Evolutionary conservation across 2,329 filamentous ascomycete genomes (phyloP), one percentile per base, ranked within the genome.

Genomic region (Trichoderma endophyticum): DNA sequence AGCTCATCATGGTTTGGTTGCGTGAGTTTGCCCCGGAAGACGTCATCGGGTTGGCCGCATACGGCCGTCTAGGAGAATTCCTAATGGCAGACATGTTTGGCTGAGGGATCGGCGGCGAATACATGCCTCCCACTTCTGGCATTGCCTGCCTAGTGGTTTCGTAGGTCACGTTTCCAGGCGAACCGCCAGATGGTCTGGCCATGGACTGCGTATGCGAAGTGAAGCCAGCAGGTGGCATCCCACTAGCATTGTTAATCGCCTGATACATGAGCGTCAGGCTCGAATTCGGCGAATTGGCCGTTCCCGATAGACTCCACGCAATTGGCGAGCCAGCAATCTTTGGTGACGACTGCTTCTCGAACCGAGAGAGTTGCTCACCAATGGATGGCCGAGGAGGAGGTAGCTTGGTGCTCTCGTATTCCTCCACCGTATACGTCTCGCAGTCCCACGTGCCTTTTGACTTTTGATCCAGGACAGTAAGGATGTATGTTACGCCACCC

Each of bases 281-380:
- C 0, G 93, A 94, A 74, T 90, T 94, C 1, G 93, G 92, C 4
- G 93, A 96, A 77, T 97, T 94, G 70, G 93, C 94, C 1, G 92
- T 95, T 15, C 94, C 94, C 0, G 94, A 94, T n/a, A 97, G 83
- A 8, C 93, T 94, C 92, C 93, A 97, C 1, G 93, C 94, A 72
- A 97, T 93, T 0, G 84, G 85, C 9, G 84, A 82, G 1, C 80
- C 78, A 4, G 76, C 70, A 51, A 83, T 82, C 65, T 84, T 86
- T 1, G 88, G 87, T 0, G 87, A 87, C 0, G 84, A 78, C 1
- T 84, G 82, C 36, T 83, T 81, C 51, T 86, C 84, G 6, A 85
- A 79, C 12, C 80, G 81, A 3, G 84, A 80, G 26, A 89, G 83
- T 4, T 83, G 82, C 24, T 79, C 80, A 6, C 84, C 79, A 6